Evolutionary conservation across 163 green algal species (phyloP).

Genomic region (Chlorella variabilis): DNA sequence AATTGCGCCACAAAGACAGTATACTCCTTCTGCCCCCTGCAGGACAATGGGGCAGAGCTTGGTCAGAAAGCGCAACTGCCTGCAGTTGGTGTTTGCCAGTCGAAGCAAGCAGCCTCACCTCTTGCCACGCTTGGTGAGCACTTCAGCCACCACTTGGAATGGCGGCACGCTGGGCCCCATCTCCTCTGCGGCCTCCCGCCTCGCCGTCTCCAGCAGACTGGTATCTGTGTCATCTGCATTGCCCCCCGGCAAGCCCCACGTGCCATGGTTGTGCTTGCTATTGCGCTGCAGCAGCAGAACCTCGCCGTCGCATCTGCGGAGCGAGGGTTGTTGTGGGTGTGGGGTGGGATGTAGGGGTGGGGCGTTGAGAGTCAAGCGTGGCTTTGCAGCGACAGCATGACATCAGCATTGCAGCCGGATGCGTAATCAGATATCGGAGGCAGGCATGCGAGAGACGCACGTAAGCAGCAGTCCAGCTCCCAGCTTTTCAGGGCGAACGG

Average conservation of each 20-base stretch:
- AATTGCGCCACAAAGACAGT: conserved; percentile 73
- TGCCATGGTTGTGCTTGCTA: conserved; percentile 40
- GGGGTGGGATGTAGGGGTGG: no score
- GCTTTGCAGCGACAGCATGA: no score
- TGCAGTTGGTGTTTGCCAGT: neutral
- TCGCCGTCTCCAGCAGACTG: conserved; percentile 67
- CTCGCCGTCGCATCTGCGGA: conserved; percentile 32
- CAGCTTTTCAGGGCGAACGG: conserved; percentile 28
- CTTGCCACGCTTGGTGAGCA: conserved; percentile 54
- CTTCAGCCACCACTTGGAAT: conserved; percentile 44
- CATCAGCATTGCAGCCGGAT: no score
- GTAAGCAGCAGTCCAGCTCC: conserved; percentile 41
- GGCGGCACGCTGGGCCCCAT: conserved; percentile 54
- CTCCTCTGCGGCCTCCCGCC: conserved; percentile 76
- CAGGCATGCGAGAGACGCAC: conserved; percentile 2
- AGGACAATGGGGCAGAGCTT: neutral
- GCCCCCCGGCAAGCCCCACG: conserved; percentile 48
- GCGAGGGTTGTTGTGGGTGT: no score
- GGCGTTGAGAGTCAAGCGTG: no score
- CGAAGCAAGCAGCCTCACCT: neutral
- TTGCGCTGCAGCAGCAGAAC: conserved; percentile 31
- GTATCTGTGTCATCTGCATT: conserved; percentile 47
- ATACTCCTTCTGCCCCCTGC: conserved; percentile 76
- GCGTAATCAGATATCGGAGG: no score
- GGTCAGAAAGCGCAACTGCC: neutral